A percentile compares a stretch with the other conserved stretches of the same genome.
phyloP scores from a whole-genome alignment of 108 stramenopile genomes.

The Nitzschia palea region DNA sequence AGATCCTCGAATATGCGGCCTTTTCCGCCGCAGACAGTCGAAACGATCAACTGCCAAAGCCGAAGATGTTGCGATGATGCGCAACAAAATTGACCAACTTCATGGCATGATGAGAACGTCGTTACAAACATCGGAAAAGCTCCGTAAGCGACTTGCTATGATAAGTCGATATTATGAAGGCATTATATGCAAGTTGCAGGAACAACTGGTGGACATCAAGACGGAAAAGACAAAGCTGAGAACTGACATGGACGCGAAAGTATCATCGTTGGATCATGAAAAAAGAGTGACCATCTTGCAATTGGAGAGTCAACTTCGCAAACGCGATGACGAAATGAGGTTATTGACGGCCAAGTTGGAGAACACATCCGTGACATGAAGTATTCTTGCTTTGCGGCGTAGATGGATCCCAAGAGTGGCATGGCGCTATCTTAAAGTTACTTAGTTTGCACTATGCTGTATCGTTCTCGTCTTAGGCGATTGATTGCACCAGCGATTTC shows the following conservation, averaged over 20 bases:
- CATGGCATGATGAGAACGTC: constrained; percentile 29
- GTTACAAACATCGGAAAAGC: constrained; percentile 23
- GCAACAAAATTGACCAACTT: constrained; percentile 20
- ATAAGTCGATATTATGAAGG: constrained; percentile 35
- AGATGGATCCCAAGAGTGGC: no score
- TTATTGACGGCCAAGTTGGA: no score
- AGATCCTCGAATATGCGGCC: constrained; percentile 13
- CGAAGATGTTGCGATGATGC: constrained; percentile 19
- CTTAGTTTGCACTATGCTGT: constrained; percentile 10
- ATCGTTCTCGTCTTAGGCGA: constrained; percentile 47
- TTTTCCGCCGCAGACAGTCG: constrained; percentile 17
- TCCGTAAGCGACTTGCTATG: constrained; percentile 18
- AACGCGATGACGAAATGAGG: constrained; percentile 4
- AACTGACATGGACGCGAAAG: constrained; percentile 1
- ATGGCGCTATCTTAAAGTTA: no score
- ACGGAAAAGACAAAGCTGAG: constrained; percentile 22
- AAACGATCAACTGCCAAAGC: neutral
- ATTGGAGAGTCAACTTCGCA: neutral
- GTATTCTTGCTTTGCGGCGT: no score
- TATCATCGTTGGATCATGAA: constrained; percentile 10
- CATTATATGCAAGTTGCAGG: constrained; percentile 21
- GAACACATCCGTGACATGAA: no score
- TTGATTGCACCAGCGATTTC: constrained; percentile 84
- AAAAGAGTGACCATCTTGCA: neutral
- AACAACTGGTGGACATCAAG: constrained; percentile 25